phyloP scores from a whole-genome alignment of 1,139 yeast species.

The Candida dubliniensis region DNA sequence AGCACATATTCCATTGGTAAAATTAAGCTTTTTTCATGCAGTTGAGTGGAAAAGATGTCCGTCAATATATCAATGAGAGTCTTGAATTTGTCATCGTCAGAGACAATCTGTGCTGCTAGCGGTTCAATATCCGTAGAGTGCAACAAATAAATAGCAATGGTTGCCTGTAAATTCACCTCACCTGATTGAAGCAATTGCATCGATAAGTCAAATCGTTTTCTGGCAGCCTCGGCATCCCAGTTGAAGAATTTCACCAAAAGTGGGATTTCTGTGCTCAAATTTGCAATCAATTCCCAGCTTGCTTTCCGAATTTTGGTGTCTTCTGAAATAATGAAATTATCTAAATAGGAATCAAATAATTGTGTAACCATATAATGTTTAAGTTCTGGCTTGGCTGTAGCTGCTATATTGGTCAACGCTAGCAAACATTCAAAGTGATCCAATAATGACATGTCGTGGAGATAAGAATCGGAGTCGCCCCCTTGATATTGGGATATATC shows the following conservation, averaged over 20 bases:
- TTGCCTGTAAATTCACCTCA: constrained; percentile 38
- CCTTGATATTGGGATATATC: constrained; percentile 26
- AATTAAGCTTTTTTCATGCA: constrained; percentile 30
- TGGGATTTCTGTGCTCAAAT: constrained; percentile 44
- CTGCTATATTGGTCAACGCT: constrained; percentile 51
- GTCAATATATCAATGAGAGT: constrained; percentile 24
- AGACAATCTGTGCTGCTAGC: constrained; percentile 35
- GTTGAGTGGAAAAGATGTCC: constrained; percentile 31
- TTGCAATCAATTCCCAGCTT: constrained; percentile 49
- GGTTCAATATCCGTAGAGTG: constrained; percentile 51
- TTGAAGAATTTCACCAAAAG: constrained; percentile 54
- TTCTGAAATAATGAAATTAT: constrained; percentile 40
- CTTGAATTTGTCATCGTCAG: constrained; percentile 22
- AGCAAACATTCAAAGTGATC: constrained; percentile 48
- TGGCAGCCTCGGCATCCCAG: constrained; percentile 24
- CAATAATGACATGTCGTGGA: constrained; percentile 29
- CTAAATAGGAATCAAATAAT: constrained; percentile 33
- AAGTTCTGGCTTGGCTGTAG: constrained; percentile 27
- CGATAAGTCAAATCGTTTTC: constrained; percentile 35
- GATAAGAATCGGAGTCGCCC: constrained; percentile 17
- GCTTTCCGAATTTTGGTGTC: constrained; percentile 40
- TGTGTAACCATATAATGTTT: constrained; percentile 35
- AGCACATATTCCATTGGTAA: constrained; percentile 37
- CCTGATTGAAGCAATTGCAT: constrained; percentile 42
- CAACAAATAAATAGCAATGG: constrained; percentile 48